Conservation (phyloP, 768 basidiomycete genomes). For the Rhodotorula taiwanensis region DNA sequence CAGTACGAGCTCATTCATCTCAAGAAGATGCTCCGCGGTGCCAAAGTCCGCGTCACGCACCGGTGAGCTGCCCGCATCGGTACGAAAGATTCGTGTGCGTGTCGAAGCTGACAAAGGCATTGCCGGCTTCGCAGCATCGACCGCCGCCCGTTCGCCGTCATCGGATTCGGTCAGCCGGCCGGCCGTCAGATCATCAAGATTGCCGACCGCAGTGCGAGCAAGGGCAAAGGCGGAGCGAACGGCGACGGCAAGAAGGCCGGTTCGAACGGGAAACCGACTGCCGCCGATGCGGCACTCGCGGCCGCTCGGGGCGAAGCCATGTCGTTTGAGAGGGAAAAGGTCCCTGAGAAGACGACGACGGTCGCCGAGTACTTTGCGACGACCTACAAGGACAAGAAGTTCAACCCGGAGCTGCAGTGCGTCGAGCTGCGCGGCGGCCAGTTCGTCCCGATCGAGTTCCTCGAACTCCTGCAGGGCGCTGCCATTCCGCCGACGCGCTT, state of each 20-base stretch:
- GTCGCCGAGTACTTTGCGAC: conserved; percentile 24
- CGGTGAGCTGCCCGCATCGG: not conserved
- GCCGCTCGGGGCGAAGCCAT: conserved; percentile 14
- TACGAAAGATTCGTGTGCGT: not conserved
- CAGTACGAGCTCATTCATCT: conserved; percentile 11
- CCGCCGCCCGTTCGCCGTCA: conserved; percentile 21
- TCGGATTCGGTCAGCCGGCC: conserved; percentile 23
- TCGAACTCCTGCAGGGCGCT: conserved; percentile 29
- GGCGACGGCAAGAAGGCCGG: not conserved
- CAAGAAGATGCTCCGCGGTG: conserved; percentile 12
- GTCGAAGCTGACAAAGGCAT: not conserved
- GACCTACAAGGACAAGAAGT: conserved; percentile 6
- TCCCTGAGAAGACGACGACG: conserved; percentile 2
- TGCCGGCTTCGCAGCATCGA: conserved; percentile 3
- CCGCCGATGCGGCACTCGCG: conserved; percentile 14
- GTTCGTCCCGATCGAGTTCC: conserved; percentile 28
- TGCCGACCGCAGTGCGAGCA: not conserved
- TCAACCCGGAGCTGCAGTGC: conserved; percentile 1
- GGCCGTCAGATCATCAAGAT: conserved; percentile 12
- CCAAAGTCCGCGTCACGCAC: conserved; percentile 27
- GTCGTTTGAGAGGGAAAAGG: not conserved
- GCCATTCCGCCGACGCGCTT: conserved; percentile 23
- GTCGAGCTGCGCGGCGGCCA: conserved; percentile 23
- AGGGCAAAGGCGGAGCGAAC: no score
- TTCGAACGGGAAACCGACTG: conserved; percentile 3